Conservation (phyloP, 140 eudicot species). For the Cichorium intybus region DNA sequence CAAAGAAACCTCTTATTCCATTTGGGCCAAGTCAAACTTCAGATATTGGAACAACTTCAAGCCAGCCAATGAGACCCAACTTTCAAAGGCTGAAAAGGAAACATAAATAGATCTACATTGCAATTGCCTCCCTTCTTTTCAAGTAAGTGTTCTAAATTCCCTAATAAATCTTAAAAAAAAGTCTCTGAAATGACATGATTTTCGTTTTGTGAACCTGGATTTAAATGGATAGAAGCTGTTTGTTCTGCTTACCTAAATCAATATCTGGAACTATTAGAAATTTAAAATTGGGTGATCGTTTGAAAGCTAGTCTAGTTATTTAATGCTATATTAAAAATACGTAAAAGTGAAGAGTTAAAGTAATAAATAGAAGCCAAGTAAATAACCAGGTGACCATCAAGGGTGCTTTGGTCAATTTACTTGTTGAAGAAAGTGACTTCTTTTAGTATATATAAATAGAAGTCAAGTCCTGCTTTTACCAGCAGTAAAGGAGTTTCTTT, state of each 20-base stretch:
- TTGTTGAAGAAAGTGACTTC: too few relatives aligned
- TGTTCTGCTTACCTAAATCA: slow-evolving; percentile 1
- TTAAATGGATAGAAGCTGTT: slow-evolving; percentile 13
- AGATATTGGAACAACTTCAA: slow-evolving; percentile 38
- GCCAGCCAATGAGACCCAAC: slow-evolving; percentile 81
- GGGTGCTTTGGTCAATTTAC: too few relatives aligned
- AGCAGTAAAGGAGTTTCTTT: too few relatives aligned
- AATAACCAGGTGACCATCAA: too few relatives aligned
- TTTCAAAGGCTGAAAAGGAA: slow-evolving; percentile 73
- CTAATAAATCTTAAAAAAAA: neutral
- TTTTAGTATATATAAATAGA: too few relatives aligned
- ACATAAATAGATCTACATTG: slow-evolving; percentile 28
- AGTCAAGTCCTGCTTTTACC: too few relatives aligned
- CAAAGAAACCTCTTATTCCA: slow-evolving; percentile 78
- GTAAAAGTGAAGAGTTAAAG: neutral
- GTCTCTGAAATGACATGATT: slow-evolving; percentile 6
- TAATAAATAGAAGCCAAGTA: too few relatives aligned
- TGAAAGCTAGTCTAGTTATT: slow-evolving; percentile 6
- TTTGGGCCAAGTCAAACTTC: slow-evolving; percentile 39
- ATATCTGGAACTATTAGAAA: neutral
- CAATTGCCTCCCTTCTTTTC: slow-evolving; percentile 14
- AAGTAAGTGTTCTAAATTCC: slow-evolving; percentile 23
- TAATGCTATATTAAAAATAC: neutral
- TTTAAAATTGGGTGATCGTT: neutral
- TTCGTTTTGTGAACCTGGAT: slow-evolving; percentile 12